Percentiles rank a stretch among this genome's conserved stretches.
Evolutionary conservation across 768 basidiomycete species (phyloP).

Genomic region (Hypsizygus marmoreus): DNA sequence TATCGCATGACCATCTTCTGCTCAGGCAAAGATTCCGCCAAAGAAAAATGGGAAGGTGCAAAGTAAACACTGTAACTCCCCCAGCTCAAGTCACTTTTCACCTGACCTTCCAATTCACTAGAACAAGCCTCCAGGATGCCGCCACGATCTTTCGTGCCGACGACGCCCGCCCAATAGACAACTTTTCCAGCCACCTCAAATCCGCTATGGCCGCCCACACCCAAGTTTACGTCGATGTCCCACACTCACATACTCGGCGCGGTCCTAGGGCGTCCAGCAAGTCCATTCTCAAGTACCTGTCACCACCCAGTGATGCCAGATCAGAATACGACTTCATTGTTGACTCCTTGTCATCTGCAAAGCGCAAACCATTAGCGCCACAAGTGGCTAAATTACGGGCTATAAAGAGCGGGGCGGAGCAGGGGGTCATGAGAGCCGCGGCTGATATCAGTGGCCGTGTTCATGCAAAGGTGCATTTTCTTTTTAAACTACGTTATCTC

Average conservation of each 20-base stretch:
- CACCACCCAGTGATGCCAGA: slow-evolving; percentile 27
- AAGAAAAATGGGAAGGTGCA: slow-evolving; percentile 94
- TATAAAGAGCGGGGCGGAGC: slow-evolving; percentile 81
- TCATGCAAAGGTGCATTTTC: slow-evolving; percentile 70
- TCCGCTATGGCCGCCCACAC: slow-evolving; percentile 50
- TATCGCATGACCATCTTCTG: slow-evolving; percentile 90
- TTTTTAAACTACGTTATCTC: neutral
- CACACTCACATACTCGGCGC: slow-evolving; percentile 33
- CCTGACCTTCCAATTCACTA: slow-evolving; percentile 25
- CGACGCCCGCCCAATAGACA: slow-evolving; percentile 58
- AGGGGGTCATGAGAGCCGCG: slow-evolving; percentile 76
- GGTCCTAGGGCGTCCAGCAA: slow-evolving; percentile 44
- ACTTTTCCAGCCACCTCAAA: slow-evolving; percentile 60
- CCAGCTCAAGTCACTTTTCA: neutral
- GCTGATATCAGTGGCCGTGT: slow-evolving; percentile 87
- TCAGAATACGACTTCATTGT: slow-evolving; percentile 59
- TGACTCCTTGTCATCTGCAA: slow-evolving; percentile 52
- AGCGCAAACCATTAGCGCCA: slow-evolving; percentile 56
- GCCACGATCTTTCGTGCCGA: slow-evolving; percentile 77
- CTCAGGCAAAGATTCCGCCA: slow-evolving; percentile 66
- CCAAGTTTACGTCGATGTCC: slow-evolving; percentile 55
- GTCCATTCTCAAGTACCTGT: slow-evolving; percentile 57
- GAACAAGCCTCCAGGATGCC: slow-evolving; percentile 69
- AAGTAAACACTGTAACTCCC: slow-evolving; percentile 36
- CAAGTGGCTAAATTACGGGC: slow-evolving; percentile 71